Evolutionary conservation across 1,284 basidiomycete genomes (phyloP), one percentile per base, ranked within the genome.

Genomic region (Cutaneotrichosporon spelunceum): DNA sequence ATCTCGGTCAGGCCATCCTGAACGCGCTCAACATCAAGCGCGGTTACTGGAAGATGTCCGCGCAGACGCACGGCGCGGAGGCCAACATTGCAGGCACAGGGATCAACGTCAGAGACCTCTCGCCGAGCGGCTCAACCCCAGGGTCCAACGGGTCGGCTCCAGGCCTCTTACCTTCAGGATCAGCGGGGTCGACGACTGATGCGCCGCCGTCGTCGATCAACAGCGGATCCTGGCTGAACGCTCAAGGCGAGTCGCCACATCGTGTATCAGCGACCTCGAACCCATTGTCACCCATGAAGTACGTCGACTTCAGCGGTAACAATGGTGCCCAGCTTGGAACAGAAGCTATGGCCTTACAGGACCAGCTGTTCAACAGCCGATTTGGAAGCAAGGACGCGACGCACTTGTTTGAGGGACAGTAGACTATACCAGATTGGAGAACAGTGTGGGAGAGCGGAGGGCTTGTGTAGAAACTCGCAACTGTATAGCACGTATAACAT

Each of bases 1-100:
- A 78, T 54, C 68, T 76, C 36, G 76, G 76, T 19, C 29, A 61
- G 16, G 73, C 71, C 59, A 67, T 76, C 44, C 27, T 72, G 36
- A 73, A 75, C 56, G 75, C 76, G 21, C 67, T 78, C 23, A 75
- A 76, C 57, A 68, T 78, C 66, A 78, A 78, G 60, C 63, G 76
- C 56, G 76, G 76, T 1, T 78, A 65, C 67, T 78, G 76, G 76
- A 52, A 53, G 34, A 10, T 58, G 3, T 23, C 45, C 21, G 34
- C 52, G 16, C 39, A 45, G 42, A 21, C 49, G 23, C 56, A 57
- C 56, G 53, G 53, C 4, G 26, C 42, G 19, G 21, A 9, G 19
- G 14, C 26, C 21, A 44, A 42, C 26, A 19, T 11, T 14, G 29
- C 16, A 8, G 26, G 19, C 10, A n/a, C 29, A 21, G 44, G 29